Evolutionary conservation across 2,329 filamentous ascomycete species (phyloP).

Genomic region (Claviceps maximensis): DNA sequence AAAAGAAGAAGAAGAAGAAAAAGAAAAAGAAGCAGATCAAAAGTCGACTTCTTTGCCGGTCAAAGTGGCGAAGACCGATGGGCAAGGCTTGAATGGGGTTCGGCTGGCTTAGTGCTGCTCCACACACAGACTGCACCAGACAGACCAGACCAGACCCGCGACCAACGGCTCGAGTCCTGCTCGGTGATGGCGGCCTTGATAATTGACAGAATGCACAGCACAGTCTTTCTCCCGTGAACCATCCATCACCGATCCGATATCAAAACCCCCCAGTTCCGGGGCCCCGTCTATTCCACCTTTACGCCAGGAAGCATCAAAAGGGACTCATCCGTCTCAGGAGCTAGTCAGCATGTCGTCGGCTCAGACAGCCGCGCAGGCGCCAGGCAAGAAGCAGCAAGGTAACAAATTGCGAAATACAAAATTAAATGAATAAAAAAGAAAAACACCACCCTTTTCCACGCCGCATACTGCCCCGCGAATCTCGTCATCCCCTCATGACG

Average conservation of each 20-base stretch:
- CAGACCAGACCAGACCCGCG: too few relatives aligned
- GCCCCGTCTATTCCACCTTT: too few relatives aligned
- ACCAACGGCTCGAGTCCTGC: background rate
- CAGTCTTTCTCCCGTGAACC: too few relatives aligned
- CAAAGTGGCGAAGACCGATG: background rate
- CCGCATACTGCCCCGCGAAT: background rate
- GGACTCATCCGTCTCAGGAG: background rate
- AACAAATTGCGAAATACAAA: background rate
- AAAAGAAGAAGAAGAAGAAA: too few relatives aligned
- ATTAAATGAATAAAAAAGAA: background rate
- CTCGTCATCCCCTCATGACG: background rate
- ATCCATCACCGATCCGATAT: too few relatives aligned
- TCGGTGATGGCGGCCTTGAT: background rate
- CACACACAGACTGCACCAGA: background rate
- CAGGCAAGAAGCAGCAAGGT: conserved; percentile 66
- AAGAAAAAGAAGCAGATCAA: background rate
- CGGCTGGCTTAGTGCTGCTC: background rate
- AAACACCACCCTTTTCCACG: background rate
- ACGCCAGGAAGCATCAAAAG: background rate
- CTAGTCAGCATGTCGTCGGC: conserved; percentile 1
- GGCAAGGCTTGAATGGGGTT: background rate
- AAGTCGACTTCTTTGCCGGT: background rate
- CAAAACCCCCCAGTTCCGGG: too few relatives aligned
- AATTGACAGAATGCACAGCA: background rate
- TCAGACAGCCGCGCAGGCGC: conserved; percentile 23